Evolutionary conservation across 768 basidiomycete genomes (phyloP), one percentile per base, ranked within the genome.

Genomic region (Dacryopinax primogenitus): DNA sequence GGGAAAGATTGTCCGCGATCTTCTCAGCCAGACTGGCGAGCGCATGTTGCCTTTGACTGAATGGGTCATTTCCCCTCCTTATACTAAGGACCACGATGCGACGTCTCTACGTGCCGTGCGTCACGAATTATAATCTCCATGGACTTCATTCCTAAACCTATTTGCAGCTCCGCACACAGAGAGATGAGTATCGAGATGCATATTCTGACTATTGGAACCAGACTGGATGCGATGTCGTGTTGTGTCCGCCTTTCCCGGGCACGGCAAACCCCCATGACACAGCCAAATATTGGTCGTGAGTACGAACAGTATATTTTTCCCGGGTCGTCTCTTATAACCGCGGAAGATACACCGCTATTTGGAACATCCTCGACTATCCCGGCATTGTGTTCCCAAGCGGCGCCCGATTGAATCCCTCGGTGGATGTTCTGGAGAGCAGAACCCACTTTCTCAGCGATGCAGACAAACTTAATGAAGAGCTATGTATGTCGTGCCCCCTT

Each of bases 361-460:
- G 65, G 65, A 74, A 74, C 65, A 62, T 71, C 4, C 65, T 71
- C 41, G 71, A 74, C 58, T 72, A 71, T 37, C 71, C 72, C 1
- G 63, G 68, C 21, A 67, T 36, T 32, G 68, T 70, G 26, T 71
- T 69, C 65, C 73, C 70, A 11, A 71, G 66, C 30, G 72, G 72
- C 2, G 44, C 63, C 32, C 36, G 33, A 9, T 67, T 68, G 13
- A 51, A 61, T 18, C 28, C 61, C 3, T 63, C 58, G 35, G 16
- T 64, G 13, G 71, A 72, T 37, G 62, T 32, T 3, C 11, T 58
- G 7, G 51, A 65, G 16, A 30, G 47, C 21, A n/a, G 33, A 62
- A n/a, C n/a, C 7, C 51, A 65, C 32, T 69, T 68, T 61, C 32
- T 62, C 15, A 67, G 66, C n/a, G 65, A 66, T 4, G 44, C 41